Base-by-base conservation (phyloP, 2,329 filamentous ascomycete genomes). In the Alternaria hordeiaustralica region DNA sequence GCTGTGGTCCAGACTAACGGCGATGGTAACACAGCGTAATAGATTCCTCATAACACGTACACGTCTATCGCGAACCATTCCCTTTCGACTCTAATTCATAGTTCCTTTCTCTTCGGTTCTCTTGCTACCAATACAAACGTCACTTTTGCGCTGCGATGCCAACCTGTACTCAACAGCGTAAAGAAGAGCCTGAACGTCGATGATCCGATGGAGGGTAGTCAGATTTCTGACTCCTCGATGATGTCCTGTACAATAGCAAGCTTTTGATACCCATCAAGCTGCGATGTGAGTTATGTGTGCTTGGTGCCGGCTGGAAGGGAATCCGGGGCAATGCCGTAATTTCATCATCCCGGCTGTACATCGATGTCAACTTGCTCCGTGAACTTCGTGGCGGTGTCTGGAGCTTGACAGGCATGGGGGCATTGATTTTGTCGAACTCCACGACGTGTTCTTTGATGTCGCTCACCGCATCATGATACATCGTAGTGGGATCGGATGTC, bases 371-470 rank as follows among this genome's bases (percentile, higher is more conserved):
- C 23, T 63, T 71, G 13, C 60, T 67, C 7, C 59, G 62, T 15
- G 51, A 11, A 23, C 56, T 67, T 23, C 50, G 57, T 1, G 74
- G 76, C 15, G 75, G 66, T 4, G 74, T 67, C 30, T 72, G 71
- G 0, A 78, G 67, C 3, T 68, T 49, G 21, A 74, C 71, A 3
- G 73, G 65, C 12, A 55, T 36, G 3, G 71, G 70, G 1, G 73
- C 55, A 8, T 68, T 71, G 20, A 65, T 61, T 44, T 67, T 68
- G 50, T 71, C 62, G 20, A 76, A 63, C 36, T 75, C 71, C 4
- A 78, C 61, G 1, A 71, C 66, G 18, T 66, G 70, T 23, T 76
- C 74, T 46, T 65, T 67, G 58, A 78, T 75, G 30, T 75, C 69
- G 46, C 67, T 63, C 5, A 65, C 69, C 7, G 64, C 33, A 18